A percentile compares a stretch with the other conserved stretches of the same genome.
phyloP scores from a whole-genome alignment of 1,139 yeast species.

The Kodamaea ohmeri region DNA sequence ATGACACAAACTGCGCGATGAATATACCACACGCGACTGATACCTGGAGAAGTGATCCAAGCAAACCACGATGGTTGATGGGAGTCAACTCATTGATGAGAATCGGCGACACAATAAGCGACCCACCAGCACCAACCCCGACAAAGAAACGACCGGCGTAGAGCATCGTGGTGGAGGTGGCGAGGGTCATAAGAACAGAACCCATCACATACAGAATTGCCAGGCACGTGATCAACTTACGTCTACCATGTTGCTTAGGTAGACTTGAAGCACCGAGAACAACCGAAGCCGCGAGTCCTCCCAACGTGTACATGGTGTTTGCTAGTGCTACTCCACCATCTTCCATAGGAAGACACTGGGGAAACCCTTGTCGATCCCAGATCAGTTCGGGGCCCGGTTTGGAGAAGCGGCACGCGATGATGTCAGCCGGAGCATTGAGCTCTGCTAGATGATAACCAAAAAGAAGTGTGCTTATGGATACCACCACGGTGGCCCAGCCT shows the following conservation, averaged over 20 bases:
- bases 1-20: constrained; percentile 32
- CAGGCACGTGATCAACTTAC: constrained; percentile 23
- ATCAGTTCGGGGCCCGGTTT: constrained; percentile 26
- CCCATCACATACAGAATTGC: constrained; percentile 28
- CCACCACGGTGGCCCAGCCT: constrained; percentile 42
- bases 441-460: constrained; percentile 91
- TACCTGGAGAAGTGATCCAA: constrained; percentile 38
- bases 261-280: constrained; percentile 31
- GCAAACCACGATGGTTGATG: constrained; percentile 35
- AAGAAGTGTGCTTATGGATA: constrained; percentile 75
- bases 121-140: constrained; percentile 41
- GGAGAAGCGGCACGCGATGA: constrained; percentile 45
- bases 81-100: constrained; percentile 40
- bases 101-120: constrained; percentile 39
- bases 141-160: constrained; percentile 31
- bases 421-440: constrained; percentile 75
- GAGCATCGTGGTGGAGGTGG: constrained; percentile 21
- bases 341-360: constrained; percentile 31
- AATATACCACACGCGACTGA: constrained; percentile 38
- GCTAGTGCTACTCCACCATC: constrained; percentile 25
- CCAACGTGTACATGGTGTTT: constrained; percentile 39
- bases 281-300: constrained; percentile 35
- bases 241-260: constrained; percentile 28
- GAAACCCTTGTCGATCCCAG: constrained; percentile 26
- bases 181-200: constrained; percentile 26